Percentiles rank a stretch among this genome's conserved stretches.
Evolutionary conservation across 257 asterid species (phyloP).

Genomic region (Fraxinus americana): DNA sequence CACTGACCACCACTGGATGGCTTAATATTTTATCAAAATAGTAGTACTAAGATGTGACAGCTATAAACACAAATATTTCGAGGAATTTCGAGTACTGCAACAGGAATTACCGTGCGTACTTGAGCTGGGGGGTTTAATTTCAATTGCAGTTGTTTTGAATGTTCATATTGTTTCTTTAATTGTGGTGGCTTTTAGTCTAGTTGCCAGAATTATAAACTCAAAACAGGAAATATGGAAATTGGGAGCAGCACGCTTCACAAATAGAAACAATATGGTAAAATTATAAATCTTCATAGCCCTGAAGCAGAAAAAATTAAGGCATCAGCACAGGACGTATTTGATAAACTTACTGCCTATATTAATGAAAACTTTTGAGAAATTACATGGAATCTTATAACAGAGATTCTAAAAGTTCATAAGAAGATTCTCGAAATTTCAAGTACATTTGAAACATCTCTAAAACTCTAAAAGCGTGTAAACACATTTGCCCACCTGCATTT

Average conservation of each 20-base stretch:
- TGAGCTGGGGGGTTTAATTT: neutral
- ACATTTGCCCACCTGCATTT: neutral
- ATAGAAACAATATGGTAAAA: conserved; percentile 11
- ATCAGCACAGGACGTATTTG: neutral
- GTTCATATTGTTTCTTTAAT: neutral
- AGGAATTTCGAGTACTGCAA: neutral
- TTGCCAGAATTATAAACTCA: neutral
- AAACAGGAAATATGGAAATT: neutral
- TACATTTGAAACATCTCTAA: neutral
- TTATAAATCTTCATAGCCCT: neutral
- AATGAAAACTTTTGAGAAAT: neutral
- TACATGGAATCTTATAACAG: neutral
- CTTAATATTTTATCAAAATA: conserved; percentile 14
- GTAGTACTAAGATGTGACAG: neutral
- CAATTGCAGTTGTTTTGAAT: neutral
- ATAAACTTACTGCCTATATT: neutral
- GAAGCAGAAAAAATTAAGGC: neutral
- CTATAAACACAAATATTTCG: neutral
- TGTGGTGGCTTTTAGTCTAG: neutral
- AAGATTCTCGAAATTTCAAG: conserved; percentile 15
- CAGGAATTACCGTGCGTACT: neutral
- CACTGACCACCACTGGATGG: conserved; percentile 7
- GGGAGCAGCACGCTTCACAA: neutral
- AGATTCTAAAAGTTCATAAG: conserved; percentile 3
- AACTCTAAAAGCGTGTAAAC: neutral